Evolutionary conservation across 768 basidiomycete genomes (phyloP), one percentile per base, ranked within the genome.

Genomic region (Asterophora parasitica): DNA sequence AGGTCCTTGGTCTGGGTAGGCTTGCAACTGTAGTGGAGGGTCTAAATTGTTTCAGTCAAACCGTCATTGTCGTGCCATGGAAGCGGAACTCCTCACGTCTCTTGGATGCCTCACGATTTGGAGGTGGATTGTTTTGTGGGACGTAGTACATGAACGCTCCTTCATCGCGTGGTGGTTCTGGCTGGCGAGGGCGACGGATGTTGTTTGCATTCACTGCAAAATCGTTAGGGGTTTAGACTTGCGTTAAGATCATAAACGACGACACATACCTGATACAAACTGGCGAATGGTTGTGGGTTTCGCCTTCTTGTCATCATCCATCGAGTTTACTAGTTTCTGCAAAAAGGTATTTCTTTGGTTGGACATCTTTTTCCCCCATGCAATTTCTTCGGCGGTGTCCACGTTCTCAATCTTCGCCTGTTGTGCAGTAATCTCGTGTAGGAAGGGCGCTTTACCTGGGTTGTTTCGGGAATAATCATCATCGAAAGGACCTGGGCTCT

Each of bases 311-410:
- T 81, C 79, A 23, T 64, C 64, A 42, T 81, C 77, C 28, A 70
- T 58, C 5, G 76, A 72, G 44, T 78, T 71, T 16, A 89, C 81
- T 30, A 89, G 77, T 50, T 78, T 81, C 50, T 81, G 78, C 40
- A 88, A 72, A 58, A 93, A 92, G 31, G 74, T 58, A 55, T 84
- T 83, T 51, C 92, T 75, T 33, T 82, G 75, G 31, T 71, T 67
- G 27, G 85, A 82, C 91, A 92, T 93, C 57, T 69, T 69, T 51
- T 65, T 72, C 15, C 88, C 92, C 80, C 85, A 92, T 42, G 82
- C 78, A 32, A 88, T 67, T 66, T 95, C 92, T 45, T 86, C 85
- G 8, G 62, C 56, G 0, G 84, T 82, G 61, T 95, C 92, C 31
- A 89, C 70, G 59, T 95, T 92, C 70, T 93, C 89, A 43, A 62